Base-by-base conservation (phyloP, 371 early-diverging fungal species). In the Mortierella sp. region DNA sequence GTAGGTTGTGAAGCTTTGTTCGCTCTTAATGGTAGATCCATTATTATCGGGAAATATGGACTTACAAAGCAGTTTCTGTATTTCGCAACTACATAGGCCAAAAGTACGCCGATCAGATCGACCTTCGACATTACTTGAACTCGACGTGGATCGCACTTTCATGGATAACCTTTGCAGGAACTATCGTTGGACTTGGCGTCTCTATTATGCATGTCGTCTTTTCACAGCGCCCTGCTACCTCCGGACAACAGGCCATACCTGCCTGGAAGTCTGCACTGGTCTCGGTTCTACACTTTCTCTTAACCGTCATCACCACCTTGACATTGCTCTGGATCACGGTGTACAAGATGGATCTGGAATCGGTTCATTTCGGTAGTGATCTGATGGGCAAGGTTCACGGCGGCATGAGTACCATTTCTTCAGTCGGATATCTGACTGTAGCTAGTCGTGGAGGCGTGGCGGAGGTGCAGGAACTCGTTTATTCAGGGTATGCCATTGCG, bases 21-120 rank as follows among this genome's bases (percentile, higher is more conserved):
- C 26, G 13, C 55, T n/a, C 26, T 50, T 1, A 16, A 21, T 52
- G 13, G 63, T 72, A 48, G 11, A 21, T 16, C 16, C 48, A 28
- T 28, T 24, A 45, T 54, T 13, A 14, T 5, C 19, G 11, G 2
- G 24, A 21, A 42, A 11, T 34, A 2, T 28, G 42, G 4, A 68
- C 42, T 42, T 3, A 68, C 42, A 5, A 68, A 2, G 34, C 42
- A 38, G 42, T 38, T 11, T 1, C 1, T 24, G 9, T 10, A 10
- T 42, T 3, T 63, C 42, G 21, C 11, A 42, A 42, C 16, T 26
- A 45, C 42, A 44, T 85, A 93, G 93, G 89, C 44, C 89, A 90
- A 65, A 89, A 90, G 65, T 88, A 86, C 47, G 89, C 92, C 4
- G 91, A 90, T 26, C 89, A 91, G 75, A 88, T 89, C 42, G 92